Evolutionary conservation across 1,284 basidiomycete genomes (phyloP).

Genomic region (Microbotryomycetes sp.): DNA sequence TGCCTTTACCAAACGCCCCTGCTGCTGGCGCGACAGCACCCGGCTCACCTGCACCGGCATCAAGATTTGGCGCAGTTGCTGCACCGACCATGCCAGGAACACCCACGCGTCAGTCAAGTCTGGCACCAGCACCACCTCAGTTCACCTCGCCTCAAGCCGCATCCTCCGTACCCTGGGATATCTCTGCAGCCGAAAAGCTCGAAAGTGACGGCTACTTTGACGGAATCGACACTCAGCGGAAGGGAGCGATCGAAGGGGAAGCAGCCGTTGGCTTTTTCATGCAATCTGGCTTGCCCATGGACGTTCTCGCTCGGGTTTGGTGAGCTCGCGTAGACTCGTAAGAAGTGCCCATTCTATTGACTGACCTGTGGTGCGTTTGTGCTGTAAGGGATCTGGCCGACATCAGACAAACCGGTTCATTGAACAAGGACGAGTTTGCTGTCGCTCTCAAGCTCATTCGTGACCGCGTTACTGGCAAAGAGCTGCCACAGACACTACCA

Average conservation of each 20-base stretch:
- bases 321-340: too few relatives aligned
- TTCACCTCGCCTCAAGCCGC: slow-evolving; percentile 22
- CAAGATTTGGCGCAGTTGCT: slow-evolving; percentile 12
- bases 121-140: background rate
- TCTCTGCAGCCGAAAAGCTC: slow-evolving; percentile 73
- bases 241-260: slow-evolving; percentile 83
- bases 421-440: slow-evolving; percentile 90
- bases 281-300: slow-evolving; percentile 78
- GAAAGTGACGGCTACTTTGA: slow-evolving; percentile 77
- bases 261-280: slow-evolving; percentile 94
- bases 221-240: slow-evolving; percentile 64
- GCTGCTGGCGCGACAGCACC: slow-evolving; percentile 44
- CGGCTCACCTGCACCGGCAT: slow-evolving; percentile 32
- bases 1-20: slow-evolving; percentile 1
- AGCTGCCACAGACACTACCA: slow-evolving; percentile 67
- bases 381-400: slow-evolving; percentile 80
- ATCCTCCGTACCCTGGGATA: slow-evolving; percentile 59
- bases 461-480: slow-evolving; percentile 72
- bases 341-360: too few relatives aligned
- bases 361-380: too few relatives aligned
- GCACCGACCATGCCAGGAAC: background rate
- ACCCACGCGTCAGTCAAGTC: background rate
- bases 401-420: slow-evolving; percentile 74
- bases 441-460: slow-evolving; percentile 95
- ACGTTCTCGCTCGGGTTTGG: slow-evolving; percentile 85